These are phyloP conservation scores for Annulohypoxylon stygium DNA, from an alignment of 495 filamentous ascomycete species.

Conservation along the genomic window DNA sequence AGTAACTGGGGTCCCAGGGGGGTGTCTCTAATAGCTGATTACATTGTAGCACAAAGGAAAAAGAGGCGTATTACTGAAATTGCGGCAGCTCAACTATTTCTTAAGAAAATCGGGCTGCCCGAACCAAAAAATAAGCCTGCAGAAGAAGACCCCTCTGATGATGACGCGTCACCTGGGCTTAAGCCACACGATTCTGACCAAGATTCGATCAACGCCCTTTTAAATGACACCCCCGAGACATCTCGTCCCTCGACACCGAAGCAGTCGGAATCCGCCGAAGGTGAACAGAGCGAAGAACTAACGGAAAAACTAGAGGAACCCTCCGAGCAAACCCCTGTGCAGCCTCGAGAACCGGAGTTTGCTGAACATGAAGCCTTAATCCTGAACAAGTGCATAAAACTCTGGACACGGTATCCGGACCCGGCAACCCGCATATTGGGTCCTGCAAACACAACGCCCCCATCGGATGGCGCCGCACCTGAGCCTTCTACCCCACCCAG, in stretches of 20 bases:
- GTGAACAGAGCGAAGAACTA: slow-evolving; percentile 25
- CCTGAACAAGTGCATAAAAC: slow-evolving; percentile 76
- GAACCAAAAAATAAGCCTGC: slow-evolving; percentile 41
- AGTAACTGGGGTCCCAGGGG: slow-evolving; percentile 88
- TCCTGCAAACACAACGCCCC: slow-evolving; percentile 81
- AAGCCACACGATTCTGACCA: slow-evolving; percentile 48
- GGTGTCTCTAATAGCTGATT: slow-evolving; percentile 88
- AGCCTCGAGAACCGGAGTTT: slow-evolving; percentile 58
- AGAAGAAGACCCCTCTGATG: slow-evolving; percentile 57
- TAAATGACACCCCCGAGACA: slow-evolving; percentile 61
- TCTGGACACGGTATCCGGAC: slow-evolving; percentile 85
- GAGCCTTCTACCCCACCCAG: slow-evolving; percentile 58
- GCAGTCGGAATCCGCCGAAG: slow-evolving; percentile 36
- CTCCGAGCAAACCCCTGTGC: slow-evolving; percentile 25
- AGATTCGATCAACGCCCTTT: slow-evolving; percentile 54
- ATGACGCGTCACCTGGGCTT: slow-evolving; percentile 49
- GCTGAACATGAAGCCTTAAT: slow-evolving; percentile 68
- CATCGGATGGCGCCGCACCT: slow-evolving; percentile 70
- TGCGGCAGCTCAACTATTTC: slow-evolving; percentile 78
- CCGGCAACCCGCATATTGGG: slow-evolving; percentile 78
- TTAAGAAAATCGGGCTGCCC: slow-evolving; percentile 63
- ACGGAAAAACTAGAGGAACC: slow-evolving; percentile 29
- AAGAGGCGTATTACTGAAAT: slow-evolving; percentile 80
- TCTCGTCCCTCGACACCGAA: slow-evolving; percentile 52
- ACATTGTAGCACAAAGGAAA: slow-evolving; percentile 76